Conservation (phyloP, 2,329 filamentous ascomycete species). For the Xylariales sp. region DNA sequence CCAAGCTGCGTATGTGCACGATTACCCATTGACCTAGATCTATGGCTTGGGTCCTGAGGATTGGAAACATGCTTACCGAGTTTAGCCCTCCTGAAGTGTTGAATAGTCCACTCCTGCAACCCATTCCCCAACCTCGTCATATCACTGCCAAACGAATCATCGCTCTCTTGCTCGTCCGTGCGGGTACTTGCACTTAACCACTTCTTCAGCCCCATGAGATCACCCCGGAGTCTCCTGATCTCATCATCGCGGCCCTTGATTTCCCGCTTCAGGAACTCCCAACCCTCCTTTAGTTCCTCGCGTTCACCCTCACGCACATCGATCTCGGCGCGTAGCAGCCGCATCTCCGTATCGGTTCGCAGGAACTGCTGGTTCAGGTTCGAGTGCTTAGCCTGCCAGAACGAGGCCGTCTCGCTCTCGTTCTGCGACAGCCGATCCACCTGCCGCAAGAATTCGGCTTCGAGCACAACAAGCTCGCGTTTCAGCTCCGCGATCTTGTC, state of each 20-base stretch:
- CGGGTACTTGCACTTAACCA: conserved; percentile 66
- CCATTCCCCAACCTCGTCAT: conserved; percentile 61
- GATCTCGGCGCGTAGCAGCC: conserved; percentile 45
- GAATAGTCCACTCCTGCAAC: conserved; percentile 70
- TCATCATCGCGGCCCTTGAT: conserved; percentile 51
- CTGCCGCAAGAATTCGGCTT: conserved; percentile 48
- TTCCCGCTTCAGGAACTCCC: conserved; percentile 42
- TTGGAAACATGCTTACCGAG: conserved; percentile 37
- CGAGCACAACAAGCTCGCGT: conserved; percentile 47
- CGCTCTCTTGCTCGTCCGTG: conserved; percentile 56
- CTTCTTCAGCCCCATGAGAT: conserved; percentile 65
- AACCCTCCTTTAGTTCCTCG: conserved; percentile 45
- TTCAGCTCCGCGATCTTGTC: conserved; percentile 48
- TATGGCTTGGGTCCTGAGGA: too few species aligned
- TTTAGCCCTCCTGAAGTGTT: conserved; percentile 61
- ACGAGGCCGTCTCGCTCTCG: conserved; percentile 51
- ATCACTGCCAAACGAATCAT: conserved; percentile 61
- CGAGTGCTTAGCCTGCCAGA: conserved; percentile 55
- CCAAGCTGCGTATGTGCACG: too few species aligned
- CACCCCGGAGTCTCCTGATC: conserved; percentile 47
- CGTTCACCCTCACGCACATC: conserved; percentile 42
- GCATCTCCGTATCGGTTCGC: conserved; percentile 48
- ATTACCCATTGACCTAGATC: too few species aligned
- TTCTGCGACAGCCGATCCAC: conserved; percentile 48
- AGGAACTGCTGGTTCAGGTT: conserved; percentile 47